phyloP scores from a whole-genome alignment of 1,284 basidiomycete genomes.

The Irpex sp. region DNA sequence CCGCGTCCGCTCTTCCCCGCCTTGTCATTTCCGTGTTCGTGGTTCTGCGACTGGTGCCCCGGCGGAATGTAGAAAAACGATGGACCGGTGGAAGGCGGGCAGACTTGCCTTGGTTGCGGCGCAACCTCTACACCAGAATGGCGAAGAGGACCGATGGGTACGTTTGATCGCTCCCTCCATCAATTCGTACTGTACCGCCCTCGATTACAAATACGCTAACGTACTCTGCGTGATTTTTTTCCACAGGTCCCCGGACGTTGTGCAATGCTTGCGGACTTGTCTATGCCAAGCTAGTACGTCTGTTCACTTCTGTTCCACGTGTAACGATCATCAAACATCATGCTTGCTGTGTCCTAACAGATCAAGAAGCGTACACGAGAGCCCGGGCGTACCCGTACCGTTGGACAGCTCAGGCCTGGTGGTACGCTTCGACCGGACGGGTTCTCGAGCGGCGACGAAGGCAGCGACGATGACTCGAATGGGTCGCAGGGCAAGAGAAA shows the following conservation, averaged over 20 bases:
- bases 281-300: slow-evolving; percentile 69
- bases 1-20: not conserved
- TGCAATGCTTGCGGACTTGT: slow-evolving; percentile 78
- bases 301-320: slow-evolving; percentile 7
- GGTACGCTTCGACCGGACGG: slow-evolving; percentile 20
- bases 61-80: slow-evolving; percentile 36
- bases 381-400: slow-evolving; percentile 22
- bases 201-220: not conserved
- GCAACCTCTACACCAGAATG: slow-evolving; percentile 85
- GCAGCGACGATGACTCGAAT: slow-evolving; percentile 32
- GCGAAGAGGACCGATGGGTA: slow-evolving; percentile 76
- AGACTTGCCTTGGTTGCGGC: slow-evolving; percentile 72
- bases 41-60: not conserved
- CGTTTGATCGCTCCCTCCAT: slow-evolving; percentile 22
- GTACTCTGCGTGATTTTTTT: slow-evolving; percentile 6
- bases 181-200: not conserved
- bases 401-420: slow-evolving; percentile 10
- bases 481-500: slow-evolving; percentile 30
- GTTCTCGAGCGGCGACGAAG: slow-evolving; percentile 27
- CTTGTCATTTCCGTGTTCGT: not conserved
- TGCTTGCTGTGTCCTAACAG: slow-evolving; percentile 16
- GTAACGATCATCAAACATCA: not conserved
- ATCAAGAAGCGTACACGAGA: slow-evolving; percentile 37
- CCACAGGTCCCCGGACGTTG: slow-evolving; percentile 62
- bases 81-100: slow-evolving; percentile 47